A percentile compares a stretch with the other conserved stretches of the same genome.
These are phyloP conservation scores for Aspergillus fumigatiaffinis DNA, from an alignment of 2,329 filamentous ascomycete species.

Conservation along the genomic window DNA sequence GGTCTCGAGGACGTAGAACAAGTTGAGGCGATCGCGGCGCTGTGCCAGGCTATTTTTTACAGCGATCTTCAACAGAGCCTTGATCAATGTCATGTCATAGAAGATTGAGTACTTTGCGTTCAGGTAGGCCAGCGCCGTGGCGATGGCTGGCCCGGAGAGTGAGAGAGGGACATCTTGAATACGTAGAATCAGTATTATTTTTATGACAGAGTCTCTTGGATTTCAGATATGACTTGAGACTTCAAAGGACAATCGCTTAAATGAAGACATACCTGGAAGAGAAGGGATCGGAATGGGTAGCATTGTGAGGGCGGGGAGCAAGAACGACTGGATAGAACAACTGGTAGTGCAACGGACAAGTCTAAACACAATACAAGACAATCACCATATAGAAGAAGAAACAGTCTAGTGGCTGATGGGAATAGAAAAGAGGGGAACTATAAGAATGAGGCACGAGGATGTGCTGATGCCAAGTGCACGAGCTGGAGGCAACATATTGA, in stretches of 20 bases:
- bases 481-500: constrained; percentile 1
- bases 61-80: constrained; percentile 47
- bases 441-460: background rate
- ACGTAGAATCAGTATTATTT: constrained; percentile 2
- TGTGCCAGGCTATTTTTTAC: constrained; percentile 47
- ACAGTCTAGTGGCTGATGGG: background rate
- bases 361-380: background rate
- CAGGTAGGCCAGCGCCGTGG: constrained; percentile 69
- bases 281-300: constrained; percentile 3
- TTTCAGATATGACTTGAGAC: background rate
- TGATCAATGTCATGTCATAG: constrained; percentile 63
- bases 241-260: background rate
- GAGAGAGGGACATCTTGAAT: constrained; percentile 34
- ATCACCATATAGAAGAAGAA: background rate
- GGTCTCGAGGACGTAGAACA: constrained; percentile 72
- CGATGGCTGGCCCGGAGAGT: constrained; percentile 56
- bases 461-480: background rate
- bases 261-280: constrained; percentile 14
- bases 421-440: background rate
- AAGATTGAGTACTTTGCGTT: constrained; percentile 66
- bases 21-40: constrained; percentile 59
- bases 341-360: background rate
- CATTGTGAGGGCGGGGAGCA: background rate
- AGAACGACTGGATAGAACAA: background rate
- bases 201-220: background rate